phyloP scores from a whole-genome alignment of 208 protist species.

The Acanthamoeba triangularis region DNA sequence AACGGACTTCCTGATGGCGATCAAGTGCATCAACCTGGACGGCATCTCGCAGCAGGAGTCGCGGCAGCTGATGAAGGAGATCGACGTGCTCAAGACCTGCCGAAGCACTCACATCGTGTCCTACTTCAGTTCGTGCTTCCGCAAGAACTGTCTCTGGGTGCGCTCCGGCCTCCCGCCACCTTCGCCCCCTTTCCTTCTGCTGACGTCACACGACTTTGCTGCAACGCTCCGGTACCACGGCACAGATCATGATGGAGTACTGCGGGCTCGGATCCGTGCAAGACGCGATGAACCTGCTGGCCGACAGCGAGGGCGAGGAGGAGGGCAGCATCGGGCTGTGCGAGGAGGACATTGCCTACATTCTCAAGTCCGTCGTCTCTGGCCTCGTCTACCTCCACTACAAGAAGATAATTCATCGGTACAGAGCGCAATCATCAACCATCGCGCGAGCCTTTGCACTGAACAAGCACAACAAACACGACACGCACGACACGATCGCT shows the following conservation, averaged over 20 bases:
- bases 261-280: constrained; percentile 60
- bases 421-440: background rate
- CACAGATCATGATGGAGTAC: constrained; percentile 73
- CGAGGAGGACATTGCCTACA: constrained; percentile 61
- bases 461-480: background rate
- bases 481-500: background rate
- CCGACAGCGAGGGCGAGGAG: background rate
- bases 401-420: constrained; percentile 60
- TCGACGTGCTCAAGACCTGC: constrained; percentile 73
- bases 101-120: constrained; percentile 45
- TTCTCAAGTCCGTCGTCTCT: constrained; percentile 55
- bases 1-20: constrained; percentile 54
- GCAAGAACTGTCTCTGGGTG: constrained; percentile 58
- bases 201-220: background rate
- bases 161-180: background rate
- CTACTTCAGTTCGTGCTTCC: constrained; percentile 56
- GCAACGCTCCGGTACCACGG: background rate
- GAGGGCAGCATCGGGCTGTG: constrained; percentile 12
- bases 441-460: background rate
- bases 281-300: constrained; percentile 31
- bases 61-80: constrained; percentile 47
- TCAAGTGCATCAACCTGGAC: constrained; percentile 69
- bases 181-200: background rate
- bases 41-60: constrained; percentile 60
- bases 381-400: constrained; percentile 64